These are phyloP conservation scores for Yamadazyma phyllophila DNA, from an alignment of 805 yeast species.

Conservation along the genomic window DNA sequence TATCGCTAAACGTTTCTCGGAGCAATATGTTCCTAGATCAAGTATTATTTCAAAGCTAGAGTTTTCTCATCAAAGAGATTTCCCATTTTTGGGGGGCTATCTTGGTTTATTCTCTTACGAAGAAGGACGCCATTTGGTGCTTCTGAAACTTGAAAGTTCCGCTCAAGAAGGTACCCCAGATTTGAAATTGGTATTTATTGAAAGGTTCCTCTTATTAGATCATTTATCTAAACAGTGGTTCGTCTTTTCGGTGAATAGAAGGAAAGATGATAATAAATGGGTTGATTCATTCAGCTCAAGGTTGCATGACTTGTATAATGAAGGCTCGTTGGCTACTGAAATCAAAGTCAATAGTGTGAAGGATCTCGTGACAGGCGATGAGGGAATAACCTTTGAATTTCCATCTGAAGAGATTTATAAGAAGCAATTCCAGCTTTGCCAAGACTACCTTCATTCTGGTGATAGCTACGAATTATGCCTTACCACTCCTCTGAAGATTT, in stretches of 20 bases:
- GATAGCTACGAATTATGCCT: constrained; percentile 93
- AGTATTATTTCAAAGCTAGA: constrained; percentile 20
- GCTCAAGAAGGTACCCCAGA: constrained; percentile 53
- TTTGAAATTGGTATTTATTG: constrained; percentile 69
- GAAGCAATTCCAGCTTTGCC: constrained; percentile 59
- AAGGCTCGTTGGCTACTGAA: constrained; percentile 9
- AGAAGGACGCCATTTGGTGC: constrained; percentile 58
- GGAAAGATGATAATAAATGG: constrained; percentile 38
- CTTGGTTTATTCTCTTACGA: constrained; percentile 87
- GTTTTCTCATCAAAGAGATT: constrained; percentile 22
- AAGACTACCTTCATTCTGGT: constrained; percentile 66
- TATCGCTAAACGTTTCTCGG: constrained; percentile 48
- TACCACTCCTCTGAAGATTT: constrained; percentile 68
- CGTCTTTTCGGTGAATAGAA: constrained; percentile 48
- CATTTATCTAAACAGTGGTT: constrained; percentile 44
- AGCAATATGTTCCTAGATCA: constrained; percentile 29
- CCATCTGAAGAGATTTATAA: constrained; percentile 59
- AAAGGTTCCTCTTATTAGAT: constrained; percentile 59
- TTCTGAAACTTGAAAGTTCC: constrained; percentile 34
- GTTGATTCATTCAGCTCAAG: constrained; percentile 18
- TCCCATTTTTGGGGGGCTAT: constrained; percentile 91
- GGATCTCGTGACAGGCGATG: constrained; percentile 21
- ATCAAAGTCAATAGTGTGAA: constrained; percentile 15
- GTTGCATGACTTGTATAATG: constrained; percentile 10
- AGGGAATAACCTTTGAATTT: constrained; percentile 29